Conservation (phyloP, 2,329 filamentous ascomycete genomes). For the Macrophomina phaseolina region DNA sequence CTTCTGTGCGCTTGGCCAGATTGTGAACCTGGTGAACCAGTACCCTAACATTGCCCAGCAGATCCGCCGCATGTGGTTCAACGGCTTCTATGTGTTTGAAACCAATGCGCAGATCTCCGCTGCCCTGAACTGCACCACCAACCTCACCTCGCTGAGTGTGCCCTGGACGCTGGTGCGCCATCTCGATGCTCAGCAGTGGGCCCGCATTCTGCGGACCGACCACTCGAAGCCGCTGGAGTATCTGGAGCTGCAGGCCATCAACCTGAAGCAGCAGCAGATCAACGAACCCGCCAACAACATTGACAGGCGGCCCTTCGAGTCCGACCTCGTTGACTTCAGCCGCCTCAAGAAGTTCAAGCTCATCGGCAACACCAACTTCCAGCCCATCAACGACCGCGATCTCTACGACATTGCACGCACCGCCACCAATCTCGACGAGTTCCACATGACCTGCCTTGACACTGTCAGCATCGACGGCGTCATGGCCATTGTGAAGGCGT, state of each 20-base stretch:
- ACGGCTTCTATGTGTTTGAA: slow-evolving; percentile 59
- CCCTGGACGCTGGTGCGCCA: slow-evolving; percentile 61
- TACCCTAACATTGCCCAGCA: slow-evolving; percentile 54
- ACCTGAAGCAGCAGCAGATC: slow-evolving; percentile 54
- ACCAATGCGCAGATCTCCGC: slow-evolving; percentile 57
- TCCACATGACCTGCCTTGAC: slow-evolving; percentile 60
- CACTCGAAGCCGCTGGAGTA: slow-evolving; percentile 53
- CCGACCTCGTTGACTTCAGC: slow-evolving; percentile 54
- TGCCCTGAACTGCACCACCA: slow-evolving; percentile 54
- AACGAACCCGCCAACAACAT: slow-evolving; percentile 46
- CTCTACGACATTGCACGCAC: slow-evolving; percentile 57
- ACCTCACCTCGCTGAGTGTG: slow-evolving; percentile 55
- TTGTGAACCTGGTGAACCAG: slow-evolving; percentile 52
- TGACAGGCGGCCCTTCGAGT: slow-evolving; percentile 52
- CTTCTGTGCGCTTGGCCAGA: slow-evolving; percentile 55
- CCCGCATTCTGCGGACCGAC: slow-evolving; percentile 52
- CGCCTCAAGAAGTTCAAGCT: slow-evolving; percentile 59
- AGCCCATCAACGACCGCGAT: slow-evolving; percentile 58
- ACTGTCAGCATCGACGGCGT: slow-evolving; percentile 59
- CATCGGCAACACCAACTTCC: slow-evolving; percentile 60
- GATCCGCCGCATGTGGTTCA: slow-evolving; percentile 61
- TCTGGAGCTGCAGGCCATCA: slow-evolving; percentile 58
- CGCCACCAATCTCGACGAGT: slow-evolving; percentile 57
- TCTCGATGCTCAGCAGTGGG: slow-evolving; percentile 55
- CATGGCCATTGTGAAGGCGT: slow-evolving; percentile 58